A percentile compares a stretch with the other conserved stretches of the same genome.
Conservation (phyloP, 371 early-diverging fungal genomes). For the Mortierella sp. region DNA sequence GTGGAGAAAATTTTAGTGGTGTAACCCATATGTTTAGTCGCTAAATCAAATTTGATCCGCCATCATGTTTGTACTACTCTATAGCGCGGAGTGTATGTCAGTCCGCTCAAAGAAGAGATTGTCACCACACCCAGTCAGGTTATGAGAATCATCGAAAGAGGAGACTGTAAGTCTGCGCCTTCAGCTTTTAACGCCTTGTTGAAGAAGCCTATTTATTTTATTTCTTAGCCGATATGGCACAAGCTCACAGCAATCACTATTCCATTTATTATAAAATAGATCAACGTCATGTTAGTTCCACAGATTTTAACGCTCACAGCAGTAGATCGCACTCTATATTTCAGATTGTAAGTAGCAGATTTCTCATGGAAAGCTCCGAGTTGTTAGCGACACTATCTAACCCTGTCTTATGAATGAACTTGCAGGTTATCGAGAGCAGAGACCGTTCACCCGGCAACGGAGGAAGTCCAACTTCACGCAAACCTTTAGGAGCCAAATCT, state of each 20-base stretch:
- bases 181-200: not conserved
- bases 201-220: not conserved
- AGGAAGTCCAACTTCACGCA: conserved; percentile 59
- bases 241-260: not conserved
- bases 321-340: conserved; percentile 59
- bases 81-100: conserved; percentile 90
- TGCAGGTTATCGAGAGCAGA: conserved; percentile 69
- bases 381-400: not conserved
- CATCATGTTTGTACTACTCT: not conserved
- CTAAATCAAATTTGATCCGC: not conserved
- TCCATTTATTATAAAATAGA: conserved; percentile 20
- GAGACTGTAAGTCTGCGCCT: conserved; percentile 70
- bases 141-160: conserved; percentile 79
- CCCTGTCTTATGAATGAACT: not conserved
- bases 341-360: conserved; percentile 43
- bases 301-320: conserved; percentile 59
- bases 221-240: not conserved
- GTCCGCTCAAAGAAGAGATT: conserved; percentile 89
- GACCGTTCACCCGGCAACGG: conserved; percentile 53
- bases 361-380: not conserved
- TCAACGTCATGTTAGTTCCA: conserved; percentile 56
- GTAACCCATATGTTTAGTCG: conserved; percentile 9
- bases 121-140: conserved; percentile 89
- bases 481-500: conserved; percentile 56
- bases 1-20: conserved; percentile 1